Base-by-base conservation (phyloP, 1,139 yeast species). In the Sugiyamaella castrensis region DNA sequence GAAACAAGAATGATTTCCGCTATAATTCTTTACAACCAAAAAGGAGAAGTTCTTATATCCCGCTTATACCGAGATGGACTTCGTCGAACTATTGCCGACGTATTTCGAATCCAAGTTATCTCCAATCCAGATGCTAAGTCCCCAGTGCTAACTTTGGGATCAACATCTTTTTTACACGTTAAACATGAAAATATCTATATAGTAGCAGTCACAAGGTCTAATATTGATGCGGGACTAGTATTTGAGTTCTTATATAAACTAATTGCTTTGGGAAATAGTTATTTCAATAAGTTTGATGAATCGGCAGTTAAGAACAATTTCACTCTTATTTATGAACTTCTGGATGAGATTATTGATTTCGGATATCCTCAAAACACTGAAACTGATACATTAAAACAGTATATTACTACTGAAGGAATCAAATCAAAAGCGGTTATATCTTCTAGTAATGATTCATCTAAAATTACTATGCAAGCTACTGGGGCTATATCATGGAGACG, bases 101-200 rank as follows among this genome's bases (percentile, higher is more conserved):
- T 89, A 39, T 92, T 92, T 64, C 78, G 96, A 32, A 84, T 91
- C 54, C 96, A 92, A 63, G 95, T 89, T 35, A 87, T 91, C 43
- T 75, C 87, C 47, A 79, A 77, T 54, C 67, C 75, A 8, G 82
- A 79, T 48, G 71, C 74, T 29, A 75, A 86, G 55, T 84, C 95
- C 2, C 98, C 98, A 0, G 82, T 92, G 6, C 70, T 91, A 48
- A 92, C 98, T 0, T 70, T 92, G 37, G 98, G 98, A 2, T 87
- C 96, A 0, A 92, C 98, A 0, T 85, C 96, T 0, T 92, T 91
- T 64, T 75, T 89, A 41, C 91, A 89, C 62, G 83, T 87, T 43
- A 79, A 80, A 57, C 79, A 82, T 48, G 84, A 82, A 12, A 73
- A 76, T 50, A 61, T 92, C 16, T 92, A 95, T 84, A 64, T 88